Conservation (phyloP, 345 rosid genomes). For the Stellera chamaejasme region DNA sequence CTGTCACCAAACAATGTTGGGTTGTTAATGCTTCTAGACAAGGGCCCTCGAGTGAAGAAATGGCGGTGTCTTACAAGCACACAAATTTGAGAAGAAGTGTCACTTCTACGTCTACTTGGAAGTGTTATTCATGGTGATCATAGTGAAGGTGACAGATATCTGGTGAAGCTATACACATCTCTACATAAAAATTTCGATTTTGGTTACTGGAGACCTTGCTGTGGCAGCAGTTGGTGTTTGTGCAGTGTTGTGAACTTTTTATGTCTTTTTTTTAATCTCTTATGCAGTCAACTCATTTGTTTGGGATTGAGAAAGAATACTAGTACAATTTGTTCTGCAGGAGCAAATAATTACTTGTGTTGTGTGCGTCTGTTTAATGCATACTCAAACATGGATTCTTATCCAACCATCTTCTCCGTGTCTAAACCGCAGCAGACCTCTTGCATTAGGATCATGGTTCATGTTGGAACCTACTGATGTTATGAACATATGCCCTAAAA, state of each 20-base stretch:
- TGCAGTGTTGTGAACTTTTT: slow-evolving; percentile 17
- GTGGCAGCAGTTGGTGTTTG: slow-evolving; percentile 19
- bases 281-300: background rate
- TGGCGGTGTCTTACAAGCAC: slow-evolving; percentile 72
- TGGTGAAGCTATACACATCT: background rate
- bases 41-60: slow-evolving; percentile 39
- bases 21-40: slow-evolving; percentile 69
- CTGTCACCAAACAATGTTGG: slow-evolving; percentile 52
- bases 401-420: too few relatives aligned
- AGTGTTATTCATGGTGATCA: slow-evolving; percentile 14
- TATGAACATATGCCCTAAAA: too few relatives aligned
- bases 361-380: too few relatives aligned
- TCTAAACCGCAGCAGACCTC: too few relatives aligned
- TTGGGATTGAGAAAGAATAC: too few relatives aligned
- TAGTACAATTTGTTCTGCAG: too few relatives aligned
- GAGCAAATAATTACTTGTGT: too few relatives aligned
- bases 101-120: slow-evolving; percentile 9
- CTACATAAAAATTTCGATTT: slow-evolving; percentile 2
- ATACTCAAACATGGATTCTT: too few relatives aligned
- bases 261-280: slow-evolving; percentile 14
- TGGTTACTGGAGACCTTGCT: slow-evolving; percentile 13
- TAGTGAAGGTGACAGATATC: slow-evolving; percentile 10
- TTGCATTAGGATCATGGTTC: too few relatives aligned
- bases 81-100: slow-evolving; percentile 33
- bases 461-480: too few relatives aligned